Conservation (phyloP, 352 stramenopile genomes). For the Globisporangium ultimum region DNA sequence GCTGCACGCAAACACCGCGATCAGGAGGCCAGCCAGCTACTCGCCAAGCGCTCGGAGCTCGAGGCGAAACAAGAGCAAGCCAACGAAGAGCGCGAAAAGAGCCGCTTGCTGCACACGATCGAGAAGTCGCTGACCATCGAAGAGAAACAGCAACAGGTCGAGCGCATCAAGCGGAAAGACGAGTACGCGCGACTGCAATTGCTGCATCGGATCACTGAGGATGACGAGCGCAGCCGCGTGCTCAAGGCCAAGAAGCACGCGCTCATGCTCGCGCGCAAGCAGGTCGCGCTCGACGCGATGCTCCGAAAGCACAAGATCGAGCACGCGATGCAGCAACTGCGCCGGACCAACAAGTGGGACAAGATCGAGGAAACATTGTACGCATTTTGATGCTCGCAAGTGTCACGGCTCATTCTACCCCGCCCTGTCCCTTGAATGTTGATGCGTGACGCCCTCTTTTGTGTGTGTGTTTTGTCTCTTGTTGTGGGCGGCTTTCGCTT, state of each 20-base stretch:
- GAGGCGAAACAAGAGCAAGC: conserved; percentile 39
- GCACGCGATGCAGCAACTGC: conserved; percentile 65
- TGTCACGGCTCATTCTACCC: neutral
- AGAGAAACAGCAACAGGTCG: conserved; percentile 67
- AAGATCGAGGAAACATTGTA: conserved; percentile 78
- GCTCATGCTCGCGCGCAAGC: too few relatives aligned
- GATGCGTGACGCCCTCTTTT: conserved; percentile 6
- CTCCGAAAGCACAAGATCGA: conserved; percentile 66
- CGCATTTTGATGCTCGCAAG: conserved; percentile 25
- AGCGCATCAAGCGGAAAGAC: conserved; percentile 70
- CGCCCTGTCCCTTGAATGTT: neutral
- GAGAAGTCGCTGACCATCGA: conserved; percentile 49
- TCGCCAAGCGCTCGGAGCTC: conserved; percentile 38
- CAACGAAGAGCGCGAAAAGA: conserved; percentile 40
- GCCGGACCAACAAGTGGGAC: conserved; percentile 68
- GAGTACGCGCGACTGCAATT: conserved; percentile 64
- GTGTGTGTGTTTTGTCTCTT: neutral
- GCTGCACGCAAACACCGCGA: conserved; percentile 39
- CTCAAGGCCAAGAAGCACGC: conserved; percentile 67
- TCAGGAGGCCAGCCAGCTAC: conserved; percentile 30
- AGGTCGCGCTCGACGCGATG: conserved; percentile 61
- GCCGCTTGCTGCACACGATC: conserved; percentile 44
- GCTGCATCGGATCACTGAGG: conserved; percentile 46
- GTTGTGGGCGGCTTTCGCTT: conserved; percentile 1
- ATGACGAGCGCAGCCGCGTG: conserved; percentile 49